A percentile compares a stretch with the other conserved stretches of the same genome.
Evolutionary conservation across 179 eudicot species (phyloP).

Genomic region (Vitellaria paradoxa): DNA sequence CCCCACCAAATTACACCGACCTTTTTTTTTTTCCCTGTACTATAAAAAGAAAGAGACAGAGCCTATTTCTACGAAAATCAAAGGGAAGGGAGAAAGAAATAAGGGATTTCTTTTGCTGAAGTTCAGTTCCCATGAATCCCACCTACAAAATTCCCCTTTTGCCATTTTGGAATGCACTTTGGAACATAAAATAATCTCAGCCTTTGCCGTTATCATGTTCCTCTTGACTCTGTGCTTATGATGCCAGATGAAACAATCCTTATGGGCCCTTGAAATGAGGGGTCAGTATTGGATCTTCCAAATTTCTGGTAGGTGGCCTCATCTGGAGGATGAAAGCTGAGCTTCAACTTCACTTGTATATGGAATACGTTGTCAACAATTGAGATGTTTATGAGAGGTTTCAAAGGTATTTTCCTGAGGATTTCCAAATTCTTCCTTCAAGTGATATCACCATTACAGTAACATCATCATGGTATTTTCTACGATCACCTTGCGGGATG

Average conservation of each 20-base stretch:
- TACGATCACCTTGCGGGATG: slow-evolving; percentile 86
- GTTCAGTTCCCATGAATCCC: slow-evolving; percentile 16
- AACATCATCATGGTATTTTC: slow-evolving; percentile 97
- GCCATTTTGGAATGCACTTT: slow-evolving; percentile 11
- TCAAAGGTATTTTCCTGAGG: slow-evolving; percentile 64
- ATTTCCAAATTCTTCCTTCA: slow-evolving; percentile 71
- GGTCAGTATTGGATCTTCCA: slow-evolving; percentile 8
- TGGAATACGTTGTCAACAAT: not conserved
- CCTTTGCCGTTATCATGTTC: slow-evolving; percentile 10
- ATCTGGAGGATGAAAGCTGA: not conserved
- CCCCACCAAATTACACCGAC: slow-evolving; percentile 27
- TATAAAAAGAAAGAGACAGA: slow-evolving; percentile 13
- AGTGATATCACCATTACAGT: slow-evolving; percentile 92
- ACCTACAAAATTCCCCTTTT: slow-evolving; percentile 31
- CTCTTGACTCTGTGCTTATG: not conserved
- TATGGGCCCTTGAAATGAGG: not conserved
- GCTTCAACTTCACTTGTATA: not conserved
- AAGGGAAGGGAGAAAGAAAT: not conserved
- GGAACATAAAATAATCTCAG: not conserved
- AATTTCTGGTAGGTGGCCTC: not conserved
- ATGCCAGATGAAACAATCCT: slow-evolving; percentile 5
- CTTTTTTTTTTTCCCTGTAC: slow-evolving; percentile 10
- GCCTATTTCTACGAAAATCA: slow-evolving; percentile 24
- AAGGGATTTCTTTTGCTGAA: slow-evolving; percentile 17
- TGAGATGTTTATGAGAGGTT: not conserved